A percentile compares a stretch with the other conserved stretches of the same genome.
phyloP scores from a whole-genome alignment of 2,329 filamentous ascomycete genomes.

The Tolypocladium capitatum region DNA sequence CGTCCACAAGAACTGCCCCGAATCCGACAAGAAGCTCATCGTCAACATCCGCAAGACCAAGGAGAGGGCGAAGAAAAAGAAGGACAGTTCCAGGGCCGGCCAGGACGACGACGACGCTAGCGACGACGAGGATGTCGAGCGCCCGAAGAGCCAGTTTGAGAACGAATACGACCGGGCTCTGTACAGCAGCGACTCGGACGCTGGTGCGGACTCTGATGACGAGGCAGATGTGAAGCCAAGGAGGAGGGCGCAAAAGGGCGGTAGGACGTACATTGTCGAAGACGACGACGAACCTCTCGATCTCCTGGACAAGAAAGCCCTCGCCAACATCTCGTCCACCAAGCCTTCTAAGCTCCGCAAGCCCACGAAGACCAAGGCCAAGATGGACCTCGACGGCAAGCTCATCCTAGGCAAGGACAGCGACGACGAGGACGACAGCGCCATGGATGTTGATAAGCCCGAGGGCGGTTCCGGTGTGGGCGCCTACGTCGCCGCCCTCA shows the following conservation, averaged over 20 bases:
- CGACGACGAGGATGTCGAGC: constrained; percentile 37
- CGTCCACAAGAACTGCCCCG: constrained; percentile 69
- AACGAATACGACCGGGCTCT: constrained; percentile 95
- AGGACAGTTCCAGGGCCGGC: constrained; percentile 50
- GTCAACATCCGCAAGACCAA: constrained; percentile 91
- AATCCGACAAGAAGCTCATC: constrained; percentile 79
- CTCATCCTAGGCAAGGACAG: constrained; percentile 55
- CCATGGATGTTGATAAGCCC: constrained; percentile 52
- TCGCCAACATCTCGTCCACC: constrained; percentile 87
- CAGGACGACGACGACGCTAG: constrained; percentile 40
- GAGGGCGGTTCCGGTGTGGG: constrained; percentile 49
- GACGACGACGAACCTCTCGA: constrained; percentile 92
- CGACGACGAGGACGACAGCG: constrained; percentile 34
- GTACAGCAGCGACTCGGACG: constrained; percentile 64
- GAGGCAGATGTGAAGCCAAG: constrained; percentile 34
- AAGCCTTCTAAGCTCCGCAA: constrained; percentile 57
- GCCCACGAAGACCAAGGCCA: constrained; percentile 46
- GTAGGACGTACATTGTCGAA: constrained; percentile 79
- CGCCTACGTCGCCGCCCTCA: constrained; percentile 57
- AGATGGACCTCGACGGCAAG: constrained; percentile 65
- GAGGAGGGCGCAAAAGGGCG: constrained; percentile 43
- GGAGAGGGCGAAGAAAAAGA: constrained; percentile 82
- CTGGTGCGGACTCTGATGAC: constrained; percentile 36
- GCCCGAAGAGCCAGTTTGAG: constrained; percentile 52
- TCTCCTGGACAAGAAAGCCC: constrained; percentile 73